phyloP scores from a whole-genome alignment of 768 basidiomycete genomes.

The Trametes punicea region DNA sequence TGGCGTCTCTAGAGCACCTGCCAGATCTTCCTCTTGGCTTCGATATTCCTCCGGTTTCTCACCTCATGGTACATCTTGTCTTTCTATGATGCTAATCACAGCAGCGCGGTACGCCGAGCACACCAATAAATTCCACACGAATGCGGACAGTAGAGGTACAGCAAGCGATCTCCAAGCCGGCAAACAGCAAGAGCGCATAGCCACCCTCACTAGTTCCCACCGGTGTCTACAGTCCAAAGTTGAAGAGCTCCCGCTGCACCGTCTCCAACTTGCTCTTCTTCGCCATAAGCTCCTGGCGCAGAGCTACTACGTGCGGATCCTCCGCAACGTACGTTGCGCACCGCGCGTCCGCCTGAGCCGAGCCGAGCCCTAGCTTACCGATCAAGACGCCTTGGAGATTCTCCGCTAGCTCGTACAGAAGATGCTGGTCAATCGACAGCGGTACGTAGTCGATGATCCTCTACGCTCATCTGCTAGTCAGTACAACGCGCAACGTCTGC shows the following conservation, averaged over 20 bases:
- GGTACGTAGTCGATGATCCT: slow-evolving; percentile 57
- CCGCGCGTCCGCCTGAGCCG: slow-evolving; percentile 32
- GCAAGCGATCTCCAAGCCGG: no score
- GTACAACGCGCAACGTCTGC: neutral
- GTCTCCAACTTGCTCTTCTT: slow-evolving; percentile 37
- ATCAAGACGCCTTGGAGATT: slow-evolving; percentile 35
- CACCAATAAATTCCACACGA: no score
- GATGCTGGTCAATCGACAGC: slow-evolving; percentile 48
- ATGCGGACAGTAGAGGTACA: no score
- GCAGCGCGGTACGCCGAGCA: no score
- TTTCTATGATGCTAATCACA: no score
- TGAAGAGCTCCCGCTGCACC: slow-evolving; percentile 38
- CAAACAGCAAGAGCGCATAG: no score
- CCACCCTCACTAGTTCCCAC: neutral
- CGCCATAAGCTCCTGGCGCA: slow-evolving; percentile 34
- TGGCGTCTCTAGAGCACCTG: no score
- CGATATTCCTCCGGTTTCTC: no score
- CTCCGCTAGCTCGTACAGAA: slow-evolving; percentile 33
- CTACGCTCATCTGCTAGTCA: slow-evolving; percentile 22
- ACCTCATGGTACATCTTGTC: no score
- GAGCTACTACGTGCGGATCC: slow-evolving; percentile 37
- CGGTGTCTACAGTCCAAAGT: slow-evolving; percentile 25
- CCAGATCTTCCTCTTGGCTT: no score
- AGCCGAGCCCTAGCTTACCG: slow-evolving; percentile 36
- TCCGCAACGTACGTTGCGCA: slow-evolving; percentile 45